Evolutionary conservation across 305 asterid genomes (phyloP).

Genomic region (Fraxinus velutina): DNA sequence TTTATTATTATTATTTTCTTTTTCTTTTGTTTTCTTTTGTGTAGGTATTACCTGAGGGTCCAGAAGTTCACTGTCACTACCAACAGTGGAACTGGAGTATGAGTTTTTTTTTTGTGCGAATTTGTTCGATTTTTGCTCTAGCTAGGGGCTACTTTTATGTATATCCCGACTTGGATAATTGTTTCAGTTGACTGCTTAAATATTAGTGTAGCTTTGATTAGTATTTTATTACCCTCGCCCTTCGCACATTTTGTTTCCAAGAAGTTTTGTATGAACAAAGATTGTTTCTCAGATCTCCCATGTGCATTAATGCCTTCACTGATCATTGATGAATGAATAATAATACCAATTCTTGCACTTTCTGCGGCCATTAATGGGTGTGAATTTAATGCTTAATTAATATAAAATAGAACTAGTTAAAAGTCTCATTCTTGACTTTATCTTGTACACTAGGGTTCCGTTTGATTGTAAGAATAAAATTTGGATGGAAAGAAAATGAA

Average conservation of each 20-base stretch:
- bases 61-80: not conserved
- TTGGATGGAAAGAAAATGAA: too few relatives aligned
- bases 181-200: not conserved
- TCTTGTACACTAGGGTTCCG: not conserved
- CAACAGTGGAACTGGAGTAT: not conserved
- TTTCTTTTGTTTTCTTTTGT: not conserved
- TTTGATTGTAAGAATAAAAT: too few relatives aligned
- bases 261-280: not conserved
- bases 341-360: not conserved
- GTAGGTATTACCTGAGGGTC: not conserved
- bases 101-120: not conserved
- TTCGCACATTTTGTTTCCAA: not conserved
- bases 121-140: not conserved
- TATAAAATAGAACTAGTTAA: not conserved
- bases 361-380: not conserved
- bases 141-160: not conserved
- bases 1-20: not conserved
- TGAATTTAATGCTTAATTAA: not conserved
- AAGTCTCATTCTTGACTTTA: not conserved
- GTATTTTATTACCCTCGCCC: not conserved
- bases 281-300: not conserved
- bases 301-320: not conserved
- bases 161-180: not conserved
- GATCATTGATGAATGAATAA: not conserved
- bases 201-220: not conserved